Percentiles rank a stretch among this genome's conserved stretches.
Conservation (phyloP, 2,329 filamentous ascomycete species). For the Claviceps digitariae region DNA sequence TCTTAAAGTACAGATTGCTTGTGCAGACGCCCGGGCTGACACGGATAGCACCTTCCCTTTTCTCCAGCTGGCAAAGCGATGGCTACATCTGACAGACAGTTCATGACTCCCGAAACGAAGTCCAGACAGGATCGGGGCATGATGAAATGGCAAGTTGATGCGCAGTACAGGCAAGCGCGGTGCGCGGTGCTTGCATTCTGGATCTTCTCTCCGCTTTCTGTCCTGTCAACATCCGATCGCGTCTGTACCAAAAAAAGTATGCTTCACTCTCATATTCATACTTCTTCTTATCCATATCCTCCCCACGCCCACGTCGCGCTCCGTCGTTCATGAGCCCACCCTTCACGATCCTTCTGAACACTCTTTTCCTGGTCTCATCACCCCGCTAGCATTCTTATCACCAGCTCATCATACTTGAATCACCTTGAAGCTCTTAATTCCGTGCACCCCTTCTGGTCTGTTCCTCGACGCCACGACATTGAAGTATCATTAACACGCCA, state of each 20-base stretch:
- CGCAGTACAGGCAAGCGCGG: background rate
- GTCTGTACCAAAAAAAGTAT: background rate
- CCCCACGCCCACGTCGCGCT: background rate
- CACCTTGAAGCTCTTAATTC: background rate
- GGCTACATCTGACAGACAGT: background rate
- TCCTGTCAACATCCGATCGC: background rate
- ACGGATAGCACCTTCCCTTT: background rate
- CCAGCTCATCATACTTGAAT: background rate
- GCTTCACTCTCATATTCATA: background rate
- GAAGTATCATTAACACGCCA: background rate
- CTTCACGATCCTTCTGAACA: background rate
- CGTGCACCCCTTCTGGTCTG: background rate
- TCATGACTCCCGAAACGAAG: background rate
- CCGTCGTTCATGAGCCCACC: background rate
- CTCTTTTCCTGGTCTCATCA: background rate
- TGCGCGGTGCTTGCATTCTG: background rate
- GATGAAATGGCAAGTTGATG: background rate
- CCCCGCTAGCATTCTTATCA: background rate
- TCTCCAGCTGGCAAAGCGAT: background rate
- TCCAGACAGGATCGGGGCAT: background rate
- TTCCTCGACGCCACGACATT: background rate
- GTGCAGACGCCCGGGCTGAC: background rate
- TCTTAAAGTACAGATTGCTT: no score
- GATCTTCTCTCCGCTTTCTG: background rate
- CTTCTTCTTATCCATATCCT: background rate